Conservation (phyloP, 2,329 filamentous ascomycete species). For the Stemphylium vesicarium region DNA sequence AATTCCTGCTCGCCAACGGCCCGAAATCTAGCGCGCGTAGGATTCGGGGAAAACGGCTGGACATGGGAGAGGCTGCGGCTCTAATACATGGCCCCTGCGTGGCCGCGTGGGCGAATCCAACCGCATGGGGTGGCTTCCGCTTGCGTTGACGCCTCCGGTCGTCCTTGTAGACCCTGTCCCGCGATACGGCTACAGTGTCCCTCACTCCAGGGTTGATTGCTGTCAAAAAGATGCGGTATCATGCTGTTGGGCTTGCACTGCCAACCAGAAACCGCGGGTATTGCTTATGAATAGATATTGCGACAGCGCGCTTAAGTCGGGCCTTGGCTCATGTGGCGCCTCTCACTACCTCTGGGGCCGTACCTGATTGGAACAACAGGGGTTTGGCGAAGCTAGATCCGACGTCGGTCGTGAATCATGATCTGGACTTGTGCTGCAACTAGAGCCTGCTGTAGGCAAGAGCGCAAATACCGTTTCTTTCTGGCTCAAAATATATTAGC, state of each 20-base stretch:
- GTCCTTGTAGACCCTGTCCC: background rate
- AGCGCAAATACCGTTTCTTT: background rate
- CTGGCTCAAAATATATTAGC: background rate
- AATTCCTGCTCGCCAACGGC: conserved; percentile 3
- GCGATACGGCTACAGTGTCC: background rate
- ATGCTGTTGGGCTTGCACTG: background rate
- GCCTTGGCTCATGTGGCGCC: background rate
- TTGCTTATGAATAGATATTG: background rate
- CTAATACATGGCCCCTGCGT: background rate
- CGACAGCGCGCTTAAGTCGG: conserved; percentile 7
- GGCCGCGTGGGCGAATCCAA: background rate
- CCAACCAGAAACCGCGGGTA: background rate
- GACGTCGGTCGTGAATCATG: conserved; percentile 14
- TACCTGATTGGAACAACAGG: conserved; percentile 4
- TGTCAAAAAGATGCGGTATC: background rate
- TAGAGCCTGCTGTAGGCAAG: background rate
- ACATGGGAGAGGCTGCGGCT: conserved; percentile 1
- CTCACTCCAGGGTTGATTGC: background rate
- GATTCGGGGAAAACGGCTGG: conserved; percentile 10
- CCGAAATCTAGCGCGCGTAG: conserved; percentile 1
- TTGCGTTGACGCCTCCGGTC: background rate
- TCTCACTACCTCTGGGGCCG: background rate
- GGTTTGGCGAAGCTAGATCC: conserved; percentile 2
- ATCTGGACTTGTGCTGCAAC: conserved; percentile 8
- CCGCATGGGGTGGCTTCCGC: conserved; percentile 1